These are phyloP conservation scores for Hypseocharis bilobata DNA, from an alignment of 441 rosid genomes.

Conservation along the genomic window DNA sequence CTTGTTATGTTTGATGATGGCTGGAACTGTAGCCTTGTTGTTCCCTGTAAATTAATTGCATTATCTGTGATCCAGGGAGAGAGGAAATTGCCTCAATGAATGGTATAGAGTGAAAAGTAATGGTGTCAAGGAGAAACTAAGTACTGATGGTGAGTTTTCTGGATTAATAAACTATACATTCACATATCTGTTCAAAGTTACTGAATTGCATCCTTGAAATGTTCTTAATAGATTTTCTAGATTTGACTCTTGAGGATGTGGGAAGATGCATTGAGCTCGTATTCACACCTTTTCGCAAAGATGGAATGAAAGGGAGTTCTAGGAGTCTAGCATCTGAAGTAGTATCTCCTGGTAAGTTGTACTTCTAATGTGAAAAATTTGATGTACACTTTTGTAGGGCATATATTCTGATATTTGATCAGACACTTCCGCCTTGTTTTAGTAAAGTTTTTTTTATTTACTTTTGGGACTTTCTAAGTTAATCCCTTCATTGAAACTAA, in stretches of 20 bases:
- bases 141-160: conserved; percentile 53
- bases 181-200: conserved; percentile 4
- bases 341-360: conserved; percentile 65
- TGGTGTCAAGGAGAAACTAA: conserved; percentile 55
- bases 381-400: background rate
- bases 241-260: conserved; percentile 74
- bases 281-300: conserved; percentile 75
- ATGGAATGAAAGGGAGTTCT: conserved; percentile 67
- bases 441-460: background rate
- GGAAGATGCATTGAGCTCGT: conserved; percentile 71
- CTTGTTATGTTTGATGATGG: conserved; percentile 14
- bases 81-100: conserved; percentile 64
- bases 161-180: background rate
- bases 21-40: conserved; percentile 18
- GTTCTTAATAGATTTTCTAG: conserved; percentile 58
- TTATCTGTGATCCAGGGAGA: conserved; percentile 52
- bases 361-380: conserved; percentile 8
- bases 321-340: conserved; percentile 53
- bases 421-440: background rate
- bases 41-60: conserved; percentile 16
- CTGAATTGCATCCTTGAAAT: conserved; percentile 15
- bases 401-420: conserved; percentile 6
- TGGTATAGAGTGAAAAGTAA: conserved; percentile 74
- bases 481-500: background rate
- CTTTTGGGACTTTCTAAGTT: background rate